Evolutionary conservation across 2,329 filamentous ascomycete species (phyloP), one percentile per base, ranked within the genome.

Genomic region (Aspergillus felis): DNA sequence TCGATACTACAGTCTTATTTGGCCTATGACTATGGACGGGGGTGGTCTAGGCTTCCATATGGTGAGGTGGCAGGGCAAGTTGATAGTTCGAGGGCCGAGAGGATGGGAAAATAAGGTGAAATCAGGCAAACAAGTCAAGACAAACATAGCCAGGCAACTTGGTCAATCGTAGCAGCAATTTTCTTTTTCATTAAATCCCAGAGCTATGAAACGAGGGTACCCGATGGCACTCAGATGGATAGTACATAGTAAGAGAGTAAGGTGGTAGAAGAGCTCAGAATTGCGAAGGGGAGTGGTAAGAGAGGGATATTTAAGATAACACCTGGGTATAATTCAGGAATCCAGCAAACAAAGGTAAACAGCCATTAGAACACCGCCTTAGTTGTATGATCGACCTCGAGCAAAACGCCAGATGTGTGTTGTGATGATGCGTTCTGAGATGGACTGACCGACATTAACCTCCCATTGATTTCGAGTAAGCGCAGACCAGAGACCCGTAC

Each of bases 251-350:
- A 27, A 20, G 55, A 53, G 46, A 59, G 12, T 50, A 42, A 47
- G 54, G 48, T 35, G 38, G 22, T 35, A 22, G 4, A 46, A 32
- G 12, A 25, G 44, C 24, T 14, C n/a, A 24, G 44, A 47, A 47
- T 25, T 47, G n/a, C 27, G 44, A 25, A 47, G 12, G 49, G 52
- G 27, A 52, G 47, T 51, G 51, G 58, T 53, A 58, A 58, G 59
- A 46, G 20, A 47, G 57, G 58, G 51, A 60, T 47, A 50, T 57
- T 35, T 48, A 53, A 38, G 59, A 60, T 60, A 69, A 70, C 63
- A 66, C 66, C 64, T 61, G 71, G 71, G 71, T 73, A 73, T 73
- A 71, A 68, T 63, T 66, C 67, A 71, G 64, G 65, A 55, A 63
- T 62, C 56, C 44, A 47, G 64, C 53, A 65, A 58, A 66, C 56